Evolutionary conservation across 129 eudicot genomes (phyloP), one percentile per base, ranked within the genome.

Genomic region (Deinandra increscens): DNA sequence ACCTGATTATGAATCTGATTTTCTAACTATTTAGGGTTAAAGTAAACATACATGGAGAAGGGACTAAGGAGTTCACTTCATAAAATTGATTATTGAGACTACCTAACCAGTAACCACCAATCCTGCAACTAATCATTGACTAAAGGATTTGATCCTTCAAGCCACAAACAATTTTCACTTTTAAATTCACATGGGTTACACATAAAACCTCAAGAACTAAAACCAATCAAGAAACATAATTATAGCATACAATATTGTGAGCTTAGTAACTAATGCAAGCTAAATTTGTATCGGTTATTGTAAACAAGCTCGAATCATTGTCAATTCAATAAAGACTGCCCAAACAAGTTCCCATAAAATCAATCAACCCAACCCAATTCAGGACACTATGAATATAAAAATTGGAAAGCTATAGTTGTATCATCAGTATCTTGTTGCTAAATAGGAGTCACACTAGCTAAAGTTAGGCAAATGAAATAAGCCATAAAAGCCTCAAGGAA

Each of bases 191-290:
- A 26, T 26, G 31, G 31, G 31, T 26, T 26, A 26, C 31, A 26
- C 31, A 26, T 26, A 26, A 33, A 67, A 31, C 60, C 18, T 26
- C 19, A 51, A 51, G 41, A 17, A 53, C 48, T 8, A 20, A 37
- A 69, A 69, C 22, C 74, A 53, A 69, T 53, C 41, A 20, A 56
- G 15, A 69, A 69, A 20, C 64, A 19, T 56, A 13, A n/a, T 4
- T 18, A 12, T 56, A 56, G 38, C 38, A 56, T 56, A 22, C 38
- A 26, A 23, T n/a, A 56, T 5, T 4, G n/a, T 22, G 15, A 56
- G 9, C 9, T 7, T 56, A 26, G 23, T n/a, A 56, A 56, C 39
- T 5, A 29, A 58, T 29, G 64, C 64, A 58, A 1, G 39, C 38
- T 29, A 58, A 9, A 26, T 23, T 45, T 19, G n/a, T 14, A 56